Evolutionary conservation across 1,139 yeast species (phyloP), one percentile per base, ranked within the genome.

Genomic region (Candida pseudoviswanathii): DNA sequence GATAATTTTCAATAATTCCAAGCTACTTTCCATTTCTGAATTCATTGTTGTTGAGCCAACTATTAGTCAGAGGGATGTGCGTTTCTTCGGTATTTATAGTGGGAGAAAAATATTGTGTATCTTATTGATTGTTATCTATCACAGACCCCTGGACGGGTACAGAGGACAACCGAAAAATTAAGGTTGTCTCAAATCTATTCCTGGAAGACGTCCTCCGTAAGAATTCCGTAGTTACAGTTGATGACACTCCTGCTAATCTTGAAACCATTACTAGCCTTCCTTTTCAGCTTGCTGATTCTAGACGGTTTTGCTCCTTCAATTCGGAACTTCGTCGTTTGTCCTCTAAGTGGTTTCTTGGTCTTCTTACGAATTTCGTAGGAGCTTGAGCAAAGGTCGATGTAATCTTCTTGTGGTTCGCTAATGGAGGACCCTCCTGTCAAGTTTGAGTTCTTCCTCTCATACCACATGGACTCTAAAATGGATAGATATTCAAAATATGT

Each of bases 401-500:
- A 45, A 7, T 31, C 21, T 10, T 3, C 24, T 2, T 37, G 10
- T 36, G 40, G 29, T 22, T 32, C 26, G 9, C 30, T 31, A 11
- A 22, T 27, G 10, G 33, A 10, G 24, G 4, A 5, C 4, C 16
- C 10, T 45, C 11, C 16, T 26, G 16, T 39, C 10, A 37, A 22
- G 9, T 24, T 32, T 55, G 47, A 61, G 51, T 46, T 59, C 55
- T 51, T 57, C 55, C 6, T 58, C 52, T 43, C 51, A 25, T 49
- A 55, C 61, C 45, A 61, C 50, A 34, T 50, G 38, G 62, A 54
- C 52, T 59, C 70, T 44, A 58, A 56, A 44, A 54, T 55, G 36
- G 65, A 56, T 26, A 64, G 49, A 44, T 62, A 64, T 32, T 54
- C 58, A 46, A 56, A 64, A 45, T 64, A 64, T 9, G 44, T 47